Evolutionary conservation across 2,329 filamentous ascomycete genomes (phyloP).

Genomic region (Epichloe hybrida): DNA sequence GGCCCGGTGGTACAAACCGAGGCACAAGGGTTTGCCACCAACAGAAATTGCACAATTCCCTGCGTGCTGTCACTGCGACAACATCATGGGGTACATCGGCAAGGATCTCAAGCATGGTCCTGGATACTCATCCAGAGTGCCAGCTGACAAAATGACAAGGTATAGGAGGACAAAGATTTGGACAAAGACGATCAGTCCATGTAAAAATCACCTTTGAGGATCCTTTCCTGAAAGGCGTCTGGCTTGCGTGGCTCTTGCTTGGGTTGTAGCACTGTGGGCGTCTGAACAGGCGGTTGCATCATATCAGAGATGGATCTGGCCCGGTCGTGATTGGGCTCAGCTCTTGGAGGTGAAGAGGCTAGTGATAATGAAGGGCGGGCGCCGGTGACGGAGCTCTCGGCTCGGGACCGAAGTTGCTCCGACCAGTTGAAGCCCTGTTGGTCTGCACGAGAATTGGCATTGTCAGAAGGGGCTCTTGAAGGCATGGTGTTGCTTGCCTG

Average conservation of each 20-base stretch:
- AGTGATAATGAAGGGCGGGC: slow-evolving; percentile 45
- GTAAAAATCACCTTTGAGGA: slow-evolving; percentile 94
- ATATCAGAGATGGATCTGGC: slow-evolving; percentile 57
- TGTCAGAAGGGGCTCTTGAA: slow-evolving; percentile 52
- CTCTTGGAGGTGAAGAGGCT: slow-evolving; percentile 28
- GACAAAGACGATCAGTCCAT: slow-evolving; percentile 54
- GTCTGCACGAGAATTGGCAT: slow-evolving; percentile 50
- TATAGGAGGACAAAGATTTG: neutral
- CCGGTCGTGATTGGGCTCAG: slow-evolving; percentile 41
- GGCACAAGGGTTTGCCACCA: neutral
- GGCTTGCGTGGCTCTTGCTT: slow-evolving; percentile 52
- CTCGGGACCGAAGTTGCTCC: slow-evolving; percentile 84
- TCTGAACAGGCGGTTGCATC: slow-evolving; percentile 41
- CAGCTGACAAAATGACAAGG: neutral
- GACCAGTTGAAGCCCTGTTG: slow-evolving; percentile 89
- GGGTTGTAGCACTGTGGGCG: slow-evolving; percentile 30
- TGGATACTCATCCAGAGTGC: neutral
- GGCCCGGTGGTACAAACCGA: neutral
- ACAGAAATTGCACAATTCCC: neutral
- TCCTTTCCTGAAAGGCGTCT: slow-evolving; percentile 91
- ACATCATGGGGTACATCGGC: neutral
- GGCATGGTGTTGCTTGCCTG: slow-evolving; percentile 48
- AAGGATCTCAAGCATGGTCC: neutral
- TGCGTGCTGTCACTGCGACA: neutral
- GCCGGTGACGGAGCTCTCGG: slow-evolving; percentile 60